Evolutionary conservation across 1,139 yeast species (phyloP).

Genomic region (Geotrichum histeridarum): DNA sequence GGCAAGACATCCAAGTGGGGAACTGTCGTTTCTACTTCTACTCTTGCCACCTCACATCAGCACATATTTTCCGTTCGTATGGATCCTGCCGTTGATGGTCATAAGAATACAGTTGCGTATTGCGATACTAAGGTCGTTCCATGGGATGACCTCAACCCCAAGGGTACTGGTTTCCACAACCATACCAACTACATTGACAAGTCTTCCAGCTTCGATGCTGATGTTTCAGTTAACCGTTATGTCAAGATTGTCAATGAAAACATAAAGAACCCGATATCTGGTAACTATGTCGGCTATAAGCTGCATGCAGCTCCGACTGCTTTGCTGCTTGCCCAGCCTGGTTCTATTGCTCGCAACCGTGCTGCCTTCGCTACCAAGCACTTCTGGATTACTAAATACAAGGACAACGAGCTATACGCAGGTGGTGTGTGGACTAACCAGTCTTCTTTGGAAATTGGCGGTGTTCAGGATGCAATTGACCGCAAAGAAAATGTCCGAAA

Average conservation of each 20-base stretch:
- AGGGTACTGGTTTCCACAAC: slow-evolving; percentile 68
- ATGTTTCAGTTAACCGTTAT: slow-evolving; percentile 70
- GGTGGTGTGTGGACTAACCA: slow-evolving; percentile 81
- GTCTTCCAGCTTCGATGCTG: slow-evolving; percentile 68
- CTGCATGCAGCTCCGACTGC: slow-evolving; percentile 72
- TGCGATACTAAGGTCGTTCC: slow-evolving; percentile 71
- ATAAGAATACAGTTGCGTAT: slow-evolving; percentile 62
- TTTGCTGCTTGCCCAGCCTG: slow-evolving; percentile 61
- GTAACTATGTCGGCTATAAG: slow-evolving; percentile 80
- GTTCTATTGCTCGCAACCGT: slow-evolving; percentile 58
- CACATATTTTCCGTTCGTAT: slow-evolving; percentile 79
- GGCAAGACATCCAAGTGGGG: slow-evolving; percentile 76
- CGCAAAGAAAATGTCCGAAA: slow-evolving; percentile 70
- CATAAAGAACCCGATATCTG: slow-evolving; percentile 67
- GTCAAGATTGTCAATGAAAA: slow-evolving; percentile 72
- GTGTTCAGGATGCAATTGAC: slow-evolving; percentile 57
- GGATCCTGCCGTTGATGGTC: slow-evolving; percentile 83
- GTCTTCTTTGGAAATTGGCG: slow-evolving; percentile 58
- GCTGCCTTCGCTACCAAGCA: slow-evolving; percentile 71
- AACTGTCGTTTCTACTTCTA: slow-evolving; percentile 78
- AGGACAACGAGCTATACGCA: slow-evolving; percentile 62
- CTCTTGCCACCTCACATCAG: slow-evolving; percentile 85
- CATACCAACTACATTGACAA: slow-evolving; percentile 63
- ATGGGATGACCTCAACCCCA: slow-evolving; percentile 56
- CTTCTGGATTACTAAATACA: slow-evolving; percentile 70